Evolutionary conservation across 306 rosid species (phyloP).

Genomic region (Mimosa pudica): DNA sequence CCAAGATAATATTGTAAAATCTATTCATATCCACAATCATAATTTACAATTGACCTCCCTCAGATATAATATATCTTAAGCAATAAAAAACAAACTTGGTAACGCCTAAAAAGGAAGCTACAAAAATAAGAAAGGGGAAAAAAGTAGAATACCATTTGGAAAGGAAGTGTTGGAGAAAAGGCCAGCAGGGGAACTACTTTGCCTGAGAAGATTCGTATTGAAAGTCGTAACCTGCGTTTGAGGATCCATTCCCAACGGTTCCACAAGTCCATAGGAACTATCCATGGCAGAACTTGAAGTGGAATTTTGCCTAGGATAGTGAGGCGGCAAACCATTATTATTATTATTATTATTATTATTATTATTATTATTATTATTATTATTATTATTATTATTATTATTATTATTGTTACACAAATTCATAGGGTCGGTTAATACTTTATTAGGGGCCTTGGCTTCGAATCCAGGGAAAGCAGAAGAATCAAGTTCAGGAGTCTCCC

Average conservation of each 20-base stretch:
- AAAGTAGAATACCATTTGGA: constrained; percentile 60
- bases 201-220: constrained; percentile 59
- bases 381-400: constrained; percentile 23
- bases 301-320: constrained; percentile 73
- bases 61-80: background rate
- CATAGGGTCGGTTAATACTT: background rate
- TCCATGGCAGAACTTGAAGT: constrained; percentile 48
- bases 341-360: constrained; percentile 19
- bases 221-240: constrained; percentile 37
- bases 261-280: constrained; percentile 52
- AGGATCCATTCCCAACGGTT: constrained; percentile 52
- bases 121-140: background rate
- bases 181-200: constrained; percentile 87
- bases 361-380: constrained; percentile 26
- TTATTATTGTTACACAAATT: constrained; percentile 3
- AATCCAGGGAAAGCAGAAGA: constrained; percentile 40
- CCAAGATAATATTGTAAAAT: background rate
- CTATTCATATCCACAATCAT: background rate
- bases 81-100: background rate
- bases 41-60: background rate
- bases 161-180: constrained; percentile 66
- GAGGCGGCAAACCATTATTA: constrained; percentile 66
- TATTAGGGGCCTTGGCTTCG: constrained; percentile 42
- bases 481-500: constrained; percentile 29
- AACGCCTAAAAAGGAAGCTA: background rate